These are phyloP conservation scores for Nicotiana obtusifolia DNA, from an alignment of 257 asterid species.

Conservation along the genomic window DNA sequence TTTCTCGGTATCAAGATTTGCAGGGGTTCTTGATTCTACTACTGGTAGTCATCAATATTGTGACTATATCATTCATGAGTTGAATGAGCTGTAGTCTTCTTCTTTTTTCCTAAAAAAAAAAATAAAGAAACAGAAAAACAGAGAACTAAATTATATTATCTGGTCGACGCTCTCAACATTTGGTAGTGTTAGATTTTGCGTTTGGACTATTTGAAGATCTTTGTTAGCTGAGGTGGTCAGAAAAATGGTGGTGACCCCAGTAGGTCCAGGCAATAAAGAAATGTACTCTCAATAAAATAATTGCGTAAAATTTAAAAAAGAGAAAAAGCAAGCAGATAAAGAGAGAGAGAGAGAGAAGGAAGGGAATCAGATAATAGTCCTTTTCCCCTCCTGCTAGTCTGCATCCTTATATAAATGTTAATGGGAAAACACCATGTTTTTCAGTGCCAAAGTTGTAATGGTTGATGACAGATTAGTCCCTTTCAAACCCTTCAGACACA, in stretches of 20 bases:
- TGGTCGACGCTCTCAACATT: constrained; percentile 6
- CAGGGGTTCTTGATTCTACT: background rate
- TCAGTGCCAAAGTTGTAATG: constrained; percentile 89
- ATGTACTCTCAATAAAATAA: constrained; percentile 24
- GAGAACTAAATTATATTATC: background rate
- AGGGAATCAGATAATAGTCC: constrained; percentile 41
- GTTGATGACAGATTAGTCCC: constrained; percentile 55
- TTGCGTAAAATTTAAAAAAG: constrained; percentile 11
- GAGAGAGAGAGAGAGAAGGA: background rate
- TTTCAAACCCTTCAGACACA: constrained; percentile 52
- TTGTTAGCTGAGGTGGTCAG: constrained; percentile 69
- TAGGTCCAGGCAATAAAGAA: constrained; percentile 34
- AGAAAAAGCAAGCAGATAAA: background rate
- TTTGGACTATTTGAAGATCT: constrained; percentile 64
- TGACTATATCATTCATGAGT: background rate
- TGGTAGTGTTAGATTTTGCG: constrained; percentile 38
- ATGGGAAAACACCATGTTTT: constrained; percentile 62
- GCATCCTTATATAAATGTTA: constrained; percentile 49
- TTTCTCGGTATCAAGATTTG: background rate
- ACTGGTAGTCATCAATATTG: background rate
- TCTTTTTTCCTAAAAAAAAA: no score
- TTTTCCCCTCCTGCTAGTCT: constrained; percentile 31
- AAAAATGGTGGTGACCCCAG: constrained; percentile 32
- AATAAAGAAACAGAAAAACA: background rate
- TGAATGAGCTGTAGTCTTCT: background rate